Base-by-base conservation (phyloP, 129 eudicot species). In the Arctium minus region DNA sequence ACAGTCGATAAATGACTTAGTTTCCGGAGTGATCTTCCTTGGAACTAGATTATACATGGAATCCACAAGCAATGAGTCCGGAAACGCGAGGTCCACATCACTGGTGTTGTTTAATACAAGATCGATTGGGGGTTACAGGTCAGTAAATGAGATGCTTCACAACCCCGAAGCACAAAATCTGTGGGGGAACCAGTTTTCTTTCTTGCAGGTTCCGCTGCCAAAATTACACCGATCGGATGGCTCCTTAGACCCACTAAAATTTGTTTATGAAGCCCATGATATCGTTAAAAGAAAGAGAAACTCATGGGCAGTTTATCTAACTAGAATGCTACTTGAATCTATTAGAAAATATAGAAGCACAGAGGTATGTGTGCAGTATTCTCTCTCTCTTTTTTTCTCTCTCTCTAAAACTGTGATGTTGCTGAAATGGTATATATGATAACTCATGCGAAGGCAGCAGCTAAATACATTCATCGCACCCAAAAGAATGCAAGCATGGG, bases 41-140 rank as follows among this genome's bases (percentile, higher is more conserved):
- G 91, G 91, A 44, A 82, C 87, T 4, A 73, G 91, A 56, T 65
- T 88, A 72, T 88, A 88, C 82, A 88, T 88, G 91, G 87, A 88
- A 82, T 79, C 65, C 76, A 77, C 78, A 74, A 80, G 76, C 30
- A 30, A 42, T 0, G 76, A 53, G 13, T 76, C 81, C 2, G 74
- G 73, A 69, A 80, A 83, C 38, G 67, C 87, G 76, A 53, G 85
- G 17, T 65, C 92, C 1, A 89, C 89, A 7, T 83, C 89, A 27
- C 29, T 89, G 65, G 88, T 89, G 13, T 67, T 89, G 76, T 84
- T 89, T 12, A 89, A 89, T 68, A 89, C 89, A 0, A 83, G 92
- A 53, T 76, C 76, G 31, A 78, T 86, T 70, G 85, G 71, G 33
- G 89, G 89, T 42, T 86, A 88, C 74, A 83, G 44, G 40, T 83